Base-by-base conservation (phyloP, 495 filamentous ascomycete species). In the Sporormia fimetaria region DNA sequence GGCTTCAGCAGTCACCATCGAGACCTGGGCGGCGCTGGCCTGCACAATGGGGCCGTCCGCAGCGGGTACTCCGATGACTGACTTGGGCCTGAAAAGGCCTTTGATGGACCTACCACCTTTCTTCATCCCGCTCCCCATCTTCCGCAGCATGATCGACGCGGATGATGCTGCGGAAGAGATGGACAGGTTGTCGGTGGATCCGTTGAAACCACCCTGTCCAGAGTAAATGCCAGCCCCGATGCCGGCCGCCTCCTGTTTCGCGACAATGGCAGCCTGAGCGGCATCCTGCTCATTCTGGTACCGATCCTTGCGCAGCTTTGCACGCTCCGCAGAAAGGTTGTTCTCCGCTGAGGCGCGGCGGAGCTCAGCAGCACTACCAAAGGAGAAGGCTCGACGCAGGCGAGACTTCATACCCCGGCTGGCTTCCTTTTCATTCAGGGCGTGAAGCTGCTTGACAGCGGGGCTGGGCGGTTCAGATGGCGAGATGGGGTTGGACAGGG, bases 41-140 rank as follows among this genome's bases (percentile, higher is more conserved):
- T 83, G 78, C n/a, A 70, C 67, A 1, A 75, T 61, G 16, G 69
- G 63, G 2, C 67, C 62, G 45, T 92, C 87, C 3, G 78, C 75
- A 6, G 75, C 68, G 15, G 78, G 73, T 9, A 78, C 74, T 11
- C 86, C 87, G 56, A 87, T 71, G 22, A 92, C 68, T 2, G 90
- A 94, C 63, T 94, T 96, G 0, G 90, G 90, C 45, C 90, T 71
- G 65, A 99, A 99, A 7, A 99, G 67, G 20, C 90, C 90, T 52
- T 94, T 92, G 31, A 99, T 71, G 6, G 87, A 95, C 22, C 87
- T 69, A 16, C 78, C 81, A 12, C 81, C 78, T 61, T 84, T 87
- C 73, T 94, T 99, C 79, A 95, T 81, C 15, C 92, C 87, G 44
- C 84, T 82, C 52, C 90, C 92, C 92, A 99, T 96, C 68, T 99